These are phyloP conservation scores for Colletotrichum karsti DNA, from an alignment of 2,329 filamentous ascomycete genomes.

Conservation along the genomic window DNA sequence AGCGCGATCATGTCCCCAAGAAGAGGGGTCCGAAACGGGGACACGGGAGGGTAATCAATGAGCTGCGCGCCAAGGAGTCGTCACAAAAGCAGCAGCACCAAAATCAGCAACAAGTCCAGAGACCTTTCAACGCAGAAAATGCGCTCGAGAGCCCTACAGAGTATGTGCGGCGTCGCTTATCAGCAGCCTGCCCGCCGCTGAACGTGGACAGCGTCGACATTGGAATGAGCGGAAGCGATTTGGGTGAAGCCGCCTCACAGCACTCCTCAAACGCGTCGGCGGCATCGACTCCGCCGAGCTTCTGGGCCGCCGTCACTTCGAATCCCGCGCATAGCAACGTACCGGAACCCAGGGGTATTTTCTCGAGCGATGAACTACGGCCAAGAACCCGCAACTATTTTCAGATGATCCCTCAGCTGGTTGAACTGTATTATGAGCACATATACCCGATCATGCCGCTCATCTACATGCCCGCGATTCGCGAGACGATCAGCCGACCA, in stretches of 20 bases:
- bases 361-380: conserved; percentile 52
- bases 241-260: conserved; percentile 21
- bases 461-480: conserved; percentile 63
- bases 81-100: conserved; percentile 42
- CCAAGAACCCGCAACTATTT: conserved; percentile 50
- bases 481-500: conserved; percentile 54
- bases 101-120: conserved; percentile 1
- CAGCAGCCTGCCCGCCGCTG: conserved; percentile 30
- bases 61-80: conserved; percentile 61
- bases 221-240: conserved; percentile 27
- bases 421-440: conserved; percentile 69
- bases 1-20: conserved; percentile 70
- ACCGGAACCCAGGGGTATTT: conserved; percentile 46
- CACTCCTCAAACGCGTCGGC: conserved; percentile 31
- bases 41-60: conserved; percentile 69
- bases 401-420: conserved; percentile 60
- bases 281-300: conserved; percentile 35
- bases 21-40: conserved; percentile 72
- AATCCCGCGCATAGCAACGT: conserved; percentile 36
- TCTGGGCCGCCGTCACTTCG: conserved; percentile 39
- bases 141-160: conserved; percentile 43
- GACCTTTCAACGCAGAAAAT: conserved; percentile 24
- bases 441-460: conserved; percentile 73
- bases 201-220: conserved; percentile 29
- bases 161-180: conserved; percentile 33